A percentile compares a stretch with the other conserved stretches of the same genome.
These are phyloP conservation scores for Astraeus odoratus DNA, from an alignment of 768 basidiomycete species.

Conservation along the genomic window DNA sequence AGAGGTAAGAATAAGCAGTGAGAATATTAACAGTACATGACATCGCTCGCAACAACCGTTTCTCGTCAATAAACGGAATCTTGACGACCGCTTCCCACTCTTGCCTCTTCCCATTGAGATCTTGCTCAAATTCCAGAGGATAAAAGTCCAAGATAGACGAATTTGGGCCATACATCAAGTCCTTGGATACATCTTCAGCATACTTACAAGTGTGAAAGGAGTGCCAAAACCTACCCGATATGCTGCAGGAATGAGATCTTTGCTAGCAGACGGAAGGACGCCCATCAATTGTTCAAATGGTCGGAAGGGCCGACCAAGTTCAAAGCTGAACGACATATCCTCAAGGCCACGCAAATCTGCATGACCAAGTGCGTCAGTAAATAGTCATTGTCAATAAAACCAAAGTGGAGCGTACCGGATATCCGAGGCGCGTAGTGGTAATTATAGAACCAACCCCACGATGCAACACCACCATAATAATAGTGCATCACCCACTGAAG, in stretches of 20 bases:
- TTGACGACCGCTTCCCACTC: constrained; percentile 99
- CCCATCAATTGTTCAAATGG: constrained; percentile 99
- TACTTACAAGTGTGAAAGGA: not conserved
- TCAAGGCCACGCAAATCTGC: constrained; percentile 57
- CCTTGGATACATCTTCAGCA: constrained; percentile 37
- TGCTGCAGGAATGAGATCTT: constrained; percentile 79
- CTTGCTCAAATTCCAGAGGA: constrained; percentile 83
- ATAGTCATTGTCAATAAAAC: not conserved
- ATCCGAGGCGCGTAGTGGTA: constrained; percentile 98
- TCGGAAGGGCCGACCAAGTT: constrained; percentile 81
- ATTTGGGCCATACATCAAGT: constrained; percentile 78
- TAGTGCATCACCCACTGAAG: constrained; percentile 99
- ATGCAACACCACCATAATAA: constrained; percentile 94
- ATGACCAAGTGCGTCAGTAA: constrained; percentile 8
- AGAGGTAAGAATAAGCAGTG: not conserved
- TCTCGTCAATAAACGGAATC: constrained; percentile 93
- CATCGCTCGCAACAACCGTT: constrained; percentile 78
- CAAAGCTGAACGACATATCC: constrained; percentile 79
- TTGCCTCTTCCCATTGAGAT: constrained; percentile 96
- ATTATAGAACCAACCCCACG: constrained; percentile 98
- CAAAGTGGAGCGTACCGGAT: constrained; percentile 52
- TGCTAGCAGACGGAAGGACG: constrained; percentile 87
- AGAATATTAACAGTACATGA: constrained; percentile 34
- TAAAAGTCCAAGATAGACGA: constrained; percentile 96
- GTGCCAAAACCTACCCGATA: constrained; percentile 54